Evolutionary conservation across 2,329 filamentous ascomycete genomes (phyloP).

Genomic region (Fusarium sp.): DNA sequence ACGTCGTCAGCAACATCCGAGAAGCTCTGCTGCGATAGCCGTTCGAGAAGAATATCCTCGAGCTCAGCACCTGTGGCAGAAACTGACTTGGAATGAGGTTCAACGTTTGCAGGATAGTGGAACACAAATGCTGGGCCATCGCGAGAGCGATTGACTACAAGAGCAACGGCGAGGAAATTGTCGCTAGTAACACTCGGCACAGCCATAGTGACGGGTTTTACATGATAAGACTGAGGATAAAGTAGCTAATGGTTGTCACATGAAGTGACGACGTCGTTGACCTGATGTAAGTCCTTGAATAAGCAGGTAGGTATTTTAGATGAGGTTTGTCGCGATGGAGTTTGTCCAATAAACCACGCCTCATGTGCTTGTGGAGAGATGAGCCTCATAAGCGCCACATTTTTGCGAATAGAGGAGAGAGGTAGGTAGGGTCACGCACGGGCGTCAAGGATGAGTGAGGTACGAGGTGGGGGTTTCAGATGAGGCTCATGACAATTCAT

Average conservation of each 20-base stretch:
- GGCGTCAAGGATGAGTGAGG: neutral
- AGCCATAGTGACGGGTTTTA: constrained; percentile 40
- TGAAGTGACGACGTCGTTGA: constrained; percentile 3
- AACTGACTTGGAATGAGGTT: constrained; percentile 51
- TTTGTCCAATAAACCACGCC: constrained; percentile 23
- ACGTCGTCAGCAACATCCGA: constrained; percentile 52
- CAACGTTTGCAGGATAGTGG: constrained; percentile 80
- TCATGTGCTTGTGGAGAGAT: constrained; percentile 29
- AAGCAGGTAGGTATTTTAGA: neutral
- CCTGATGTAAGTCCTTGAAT: neutral
- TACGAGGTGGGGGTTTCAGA: constrained; percentile 19
- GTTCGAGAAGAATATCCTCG: constrained; percentile 64
- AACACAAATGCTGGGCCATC: constrained; percentile 87
- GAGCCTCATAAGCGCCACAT: constrained; percentile 37
- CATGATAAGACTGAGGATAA: constrained; percentile 32
- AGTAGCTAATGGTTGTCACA: constrained; percentile 2
- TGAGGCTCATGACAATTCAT: neutral
- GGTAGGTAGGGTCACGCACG: neutral
- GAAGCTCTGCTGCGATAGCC: constrained; percentile 55
- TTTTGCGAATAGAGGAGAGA: neutral
- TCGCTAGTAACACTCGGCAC: constrained; percentile 65
- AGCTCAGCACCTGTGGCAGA: constrained; percentile 54
- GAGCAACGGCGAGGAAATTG: constrained; percentile 76
- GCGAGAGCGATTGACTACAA: constrained; percentile 79
- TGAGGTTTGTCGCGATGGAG: constrained; percentile 20